Base-by-base conservation (phyloP, 331 rosid genomes). In the Saraca asoca region DNA sequence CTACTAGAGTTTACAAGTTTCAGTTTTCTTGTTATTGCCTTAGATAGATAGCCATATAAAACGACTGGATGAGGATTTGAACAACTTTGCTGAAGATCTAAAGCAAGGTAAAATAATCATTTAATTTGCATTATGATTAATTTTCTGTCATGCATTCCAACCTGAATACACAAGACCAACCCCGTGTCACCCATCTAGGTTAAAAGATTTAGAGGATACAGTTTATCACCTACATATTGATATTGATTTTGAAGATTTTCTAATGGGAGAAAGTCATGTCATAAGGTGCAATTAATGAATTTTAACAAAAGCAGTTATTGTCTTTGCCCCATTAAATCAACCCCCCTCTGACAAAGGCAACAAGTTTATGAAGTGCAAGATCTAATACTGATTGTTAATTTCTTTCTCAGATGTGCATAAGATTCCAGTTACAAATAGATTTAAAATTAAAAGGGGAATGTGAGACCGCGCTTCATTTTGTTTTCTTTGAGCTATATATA, bases 1-100 rank as follows among this genome's bases (percentile, higher is more conserved):
- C 62, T 15, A 34, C 62, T 43, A 39, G 18, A 73, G 49, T 42
- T 76, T 58, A 66, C 62, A 45, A 58, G 66, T 72, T 54, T 57
- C 24, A 81, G 64, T 79, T 33, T 53, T 72, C 13, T 75, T 72
- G 53, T 73, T 31, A 79, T 68, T 78, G 71, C 64, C 66, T 75
- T 84, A 93, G 98, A 90, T 93, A 78, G 98, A 93, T 73, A 84
- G 98, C 79, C 98, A 93, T 71, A 69, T 93, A 35, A 93, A 90
- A 83, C 84, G 95, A 49, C 95, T 93, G 62, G 96, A 90, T 58
- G 96, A 93, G 84, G 98, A 93, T 81, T 80, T 93, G 70, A 84
- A 79, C 81, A 81, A 90, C 82, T 93, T 93, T 69, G 90, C 90
- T 2, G 96, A 89, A 76, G 98, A 93, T 81, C 82, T 93, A 74